phyloP scores from a whole-genome alignment of 2,329 filamentous ascomycete species.

The Pleoardoris graminearum region DNA sequence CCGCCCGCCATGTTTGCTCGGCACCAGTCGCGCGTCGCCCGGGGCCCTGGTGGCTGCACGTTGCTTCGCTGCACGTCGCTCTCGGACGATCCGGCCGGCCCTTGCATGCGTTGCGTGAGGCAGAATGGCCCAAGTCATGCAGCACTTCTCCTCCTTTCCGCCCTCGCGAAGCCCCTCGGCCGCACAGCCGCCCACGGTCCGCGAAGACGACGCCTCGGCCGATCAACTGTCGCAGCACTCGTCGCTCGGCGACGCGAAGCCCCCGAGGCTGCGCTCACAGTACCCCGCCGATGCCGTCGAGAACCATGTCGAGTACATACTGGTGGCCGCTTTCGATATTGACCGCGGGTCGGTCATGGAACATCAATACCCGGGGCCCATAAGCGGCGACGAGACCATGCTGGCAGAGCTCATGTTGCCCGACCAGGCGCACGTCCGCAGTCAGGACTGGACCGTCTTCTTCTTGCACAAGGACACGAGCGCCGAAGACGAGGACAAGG shows the following conservation, averaged over 20 bases:
- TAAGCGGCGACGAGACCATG: constrained; percentile 98
- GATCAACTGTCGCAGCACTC: constrained; percentile 32
- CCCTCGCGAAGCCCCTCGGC: constrained; percentile 46
- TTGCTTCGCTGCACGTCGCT: background rate
- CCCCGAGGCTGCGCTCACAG: constrained; percentile 48
- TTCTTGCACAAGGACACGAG: constrained; percentile 95
- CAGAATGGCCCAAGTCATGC: constrained; percentile 39
- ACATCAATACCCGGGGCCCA: constrained; percentile 92
- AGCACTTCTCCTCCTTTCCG: constrained; percentile 49
- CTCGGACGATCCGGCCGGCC: background rate
- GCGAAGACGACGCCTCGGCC: constrained; percentile 36
- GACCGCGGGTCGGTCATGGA: constrained; percentile 97
- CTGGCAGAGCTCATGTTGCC: constrained; percentile 97
- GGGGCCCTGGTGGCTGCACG: too few species aligned
- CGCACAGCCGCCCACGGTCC: constrained; percentile 40
- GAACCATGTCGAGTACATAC: constrained; percentile 98
- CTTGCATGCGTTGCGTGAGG: background rate
- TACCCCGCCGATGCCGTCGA: constrained; percentile 57
- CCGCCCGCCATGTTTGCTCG: too few species aligned
- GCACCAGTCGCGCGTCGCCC: too few species aligned
- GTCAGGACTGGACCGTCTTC: constrained; percentile 99
- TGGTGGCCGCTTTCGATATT: constrained; percentile 97
- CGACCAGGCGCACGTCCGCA: constrained; percentile 91
- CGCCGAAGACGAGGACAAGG: constrained; percentile 71
- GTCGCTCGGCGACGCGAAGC: constrained; percentile 18